Evolutionary conservation across 225 moss, liverwort and hornwort species (phyloP).

Genomic region (Physcomitrium patens): DNA sequence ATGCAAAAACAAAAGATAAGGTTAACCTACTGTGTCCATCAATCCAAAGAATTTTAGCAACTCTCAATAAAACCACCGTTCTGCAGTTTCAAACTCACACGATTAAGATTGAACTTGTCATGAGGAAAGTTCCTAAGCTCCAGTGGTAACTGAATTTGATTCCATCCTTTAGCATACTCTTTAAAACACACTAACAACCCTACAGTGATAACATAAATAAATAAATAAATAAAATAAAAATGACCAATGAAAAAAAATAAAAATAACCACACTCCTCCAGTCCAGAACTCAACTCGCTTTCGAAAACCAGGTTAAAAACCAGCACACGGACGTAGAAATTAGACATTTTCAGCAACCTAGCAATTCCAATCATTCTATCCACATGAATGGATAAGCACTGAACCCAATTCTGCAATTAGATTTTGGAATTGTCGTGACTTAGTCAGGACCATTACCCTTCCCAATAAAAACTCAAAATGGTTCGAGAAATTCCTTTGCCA

Average conservation of each 20-base stretch:
- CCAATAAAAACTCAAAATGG: neutral
- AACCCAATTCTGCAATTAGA: too few relatives aligned
- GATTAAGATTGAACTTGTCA: too few relatives aligned
- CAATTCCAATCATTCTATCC: neutral
- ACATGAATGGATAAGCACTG: too few relatives aligned
- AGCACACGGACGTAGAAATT: neutral
- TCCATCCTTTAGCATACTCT: constrained; percentile 1
- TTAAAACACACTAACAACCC: neutral
- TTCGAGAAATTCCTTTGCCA: neutral
- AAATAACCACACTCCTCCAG: neutral
- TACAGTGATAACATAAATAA: neutral
- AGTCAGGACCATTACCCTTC: too few relatives aligned
- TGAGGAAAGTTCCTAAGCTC: neutral
- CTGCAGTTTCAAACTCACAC: too few relatives aligned
- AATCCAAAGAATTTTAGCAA: constrained; percentile 7
- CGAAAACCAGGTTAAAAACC: constrained; percentile 12
- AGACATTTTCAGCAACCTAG: neutral
- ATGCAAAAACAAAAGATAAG: constrained; percentile 19
- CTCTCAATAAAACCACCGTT: neutral
- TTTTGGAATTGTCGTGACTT: too few relatives aligned
- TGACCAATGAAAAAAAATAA: too few relatives aligned
- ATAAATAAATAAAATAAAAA: too few relatives aligned
- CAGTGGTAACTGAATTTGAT: neutral
- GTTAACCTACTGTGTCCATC: neutral
- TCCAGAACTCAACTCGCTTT: neutral